Evolutionary conservation across 164 flowering plant genomes (phyloP).

Genomic region (Malania oleifera): DNA sequence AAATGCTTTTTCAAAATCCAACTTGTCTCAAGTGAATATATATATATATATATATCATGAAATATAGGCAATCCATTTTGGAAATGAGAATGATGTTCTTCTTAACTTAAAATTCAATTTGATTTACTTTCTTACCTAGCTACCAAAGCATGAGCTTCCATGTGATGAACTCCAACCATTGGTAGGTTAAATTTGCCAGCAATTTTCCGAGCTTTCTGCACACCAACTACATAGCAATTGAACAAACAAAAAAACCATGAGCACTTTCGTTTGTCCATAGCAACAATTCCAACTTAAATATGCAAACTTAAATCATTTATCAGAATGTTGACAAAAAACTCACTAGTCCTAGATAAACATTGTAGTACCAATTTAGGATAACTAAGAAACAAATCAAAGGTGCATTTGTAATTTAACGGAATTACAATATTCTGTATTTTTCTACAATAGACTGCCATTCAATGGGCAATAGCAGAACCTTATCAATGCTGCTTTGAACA

Average conservation of each 20-base stretch:
- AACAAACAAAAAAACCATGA: not conserved
- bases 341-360: too few species aligned
- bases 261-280: not conserved
- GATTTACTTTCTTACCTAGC: constrained; percentile 52
- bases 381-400: not conserved
- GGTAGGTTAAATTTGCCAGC: constrained; percentile 67
- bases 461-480: too few species aligned
- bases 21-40: not conserved
- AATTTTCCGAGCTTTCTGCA: constrained; percentile 74
- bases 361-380: not conserved
- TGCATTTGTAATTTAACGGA: not conserved
- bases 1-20: not conserved
- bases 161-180: constrained; percentile 85
- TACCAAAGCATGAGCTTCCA: constrained; percentile 98
- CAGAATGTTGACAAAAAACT: too few species aligned
- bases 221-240: constrained; percentile 67
- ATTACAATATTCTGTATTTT: not conserved
- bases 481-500: not conserved
- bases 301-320: not conserved
- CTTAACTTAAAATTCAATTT: not conserved
- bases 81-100: too few species aligned
- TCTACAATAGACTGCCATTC: too few species aligned
- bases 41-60: too few species aligned
- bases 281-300: not conserved
- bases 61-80: too few species aligned